Conservation (phyloP, 208 protist species). For the Leishmania gerbilli region DNA sequence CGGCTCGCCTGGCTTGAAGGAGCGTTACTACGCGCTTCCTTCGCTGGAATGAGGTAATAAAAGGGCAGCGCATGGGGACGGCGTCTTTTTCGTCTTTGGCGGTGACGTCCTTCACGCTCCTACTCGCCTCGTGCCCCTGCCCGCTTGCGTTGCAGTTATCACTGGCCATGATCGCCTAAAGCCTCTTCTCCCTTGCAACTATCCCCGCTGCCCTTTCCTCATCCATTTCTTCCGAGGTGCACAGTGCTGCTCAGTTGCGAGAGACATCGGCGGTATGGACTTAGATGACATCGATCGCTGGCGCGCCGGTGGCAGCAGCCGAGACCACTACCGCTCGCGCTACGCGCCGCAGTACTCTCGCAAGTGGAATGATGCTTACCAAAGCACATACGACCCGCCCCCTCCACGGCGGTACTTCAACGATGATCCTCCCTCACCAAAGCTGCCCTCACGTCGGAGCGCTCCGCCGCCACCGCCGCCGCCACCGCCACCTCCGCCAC, state of each 20-base stretch:
- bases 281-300: constrained; percentile 28
- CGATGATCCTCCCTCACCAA: background rate
- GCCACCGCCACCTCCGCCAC: constrained; percentile 14
- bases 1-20: background rate
- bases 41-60: background rate
- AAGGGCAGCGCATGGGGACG: background rate
- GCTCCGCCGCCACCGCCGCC: constrained; percentile 14
- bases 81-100: background rate
- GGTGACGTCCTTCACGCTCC: background rate
- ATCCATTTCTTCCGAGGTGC: background rate
- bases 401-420: constrained; percentile 19
- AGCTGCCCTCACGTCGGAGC: constrained; percentile 2
- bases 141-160: background rate
- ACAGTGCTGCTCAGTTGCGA: background rate
- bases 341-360: constrained; percentile 5
- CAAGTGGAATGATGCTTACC: constrained; percentile 16
- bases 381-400: background rate
- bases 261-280: constrained; percentile 9
- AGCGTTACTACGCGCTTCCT: background rate
- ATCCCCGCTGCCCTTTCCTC: background rate
- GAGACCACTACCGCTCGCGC: constrained; percentile 10
- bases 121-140: background rate
- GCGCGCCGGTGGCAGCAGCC: constrained; percentile 3
- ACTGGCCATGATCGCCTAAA: background rate
- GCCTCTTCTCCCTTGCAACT: background rate